Percentiles rank a stretch among this genome's conserved stretches.
These are phyloP conservation scores for Heritiera fomes DNA, from an alignment of 345 rosid species.

Conservation along the genomic window DNA sequence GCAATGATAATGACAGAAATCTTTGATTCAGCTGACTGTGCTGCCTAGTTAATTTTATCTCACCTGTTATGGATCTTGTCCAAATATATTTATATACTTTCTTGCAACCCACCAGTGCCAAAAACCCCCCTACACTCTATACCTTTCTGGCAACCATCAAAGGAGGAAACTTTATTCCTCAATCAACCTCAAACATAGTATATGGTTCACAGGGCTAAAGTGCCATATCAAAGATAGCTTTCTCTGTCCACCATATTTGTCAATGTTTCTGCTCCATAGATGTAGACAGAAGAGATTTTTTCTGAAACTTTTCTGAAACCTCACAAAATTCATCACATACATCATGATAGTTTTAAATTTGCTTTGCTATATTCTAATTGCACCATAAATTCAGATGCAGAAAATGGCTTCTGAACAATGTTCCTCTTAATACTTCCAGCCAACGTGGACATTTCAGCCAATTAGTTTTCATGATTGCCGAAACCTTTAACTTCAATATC, in stretches of 20 bases:
- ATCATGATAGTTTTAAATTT: neutral
- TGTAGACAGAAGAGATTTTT: neutral
- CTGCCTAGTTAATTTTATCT: neutral
- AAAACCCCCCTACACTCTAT: neutral
- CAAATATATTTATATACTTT: neutral
- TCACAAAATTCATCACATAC: neutral
- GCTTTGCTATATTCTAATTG: neutral
- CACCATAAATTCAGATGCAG: neutral
- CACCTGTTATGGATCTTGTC: neutral
- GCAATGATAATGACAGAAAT: neutral
- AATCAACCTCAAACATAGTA: neutral
- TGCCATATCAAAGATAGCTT: neutral
- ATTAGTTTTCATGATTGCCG: neutral
- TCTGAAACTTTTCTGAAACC: neutral
- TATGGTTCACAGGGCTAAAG: neutral
- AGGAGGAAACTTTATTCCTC: neutral
- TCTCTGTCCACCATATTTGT: neutral
- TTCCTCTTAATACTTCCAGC: conserved; percentile 10
- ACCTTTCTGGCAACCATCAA: conserved; percentile 5
- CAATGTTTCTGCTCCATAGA: neutral
- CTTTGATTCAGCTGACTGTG: neutral
- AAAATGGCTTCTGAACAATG: neutral
- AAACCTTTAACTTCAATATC: neutral
- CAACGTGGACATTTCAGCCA: neutral
- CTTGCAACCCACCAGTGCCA: neutral